Evolutionary conservation across 2,329 filamentous ascomycete species (phyloP).

Genomic region (Mycosphaerella sp.): DNA sequence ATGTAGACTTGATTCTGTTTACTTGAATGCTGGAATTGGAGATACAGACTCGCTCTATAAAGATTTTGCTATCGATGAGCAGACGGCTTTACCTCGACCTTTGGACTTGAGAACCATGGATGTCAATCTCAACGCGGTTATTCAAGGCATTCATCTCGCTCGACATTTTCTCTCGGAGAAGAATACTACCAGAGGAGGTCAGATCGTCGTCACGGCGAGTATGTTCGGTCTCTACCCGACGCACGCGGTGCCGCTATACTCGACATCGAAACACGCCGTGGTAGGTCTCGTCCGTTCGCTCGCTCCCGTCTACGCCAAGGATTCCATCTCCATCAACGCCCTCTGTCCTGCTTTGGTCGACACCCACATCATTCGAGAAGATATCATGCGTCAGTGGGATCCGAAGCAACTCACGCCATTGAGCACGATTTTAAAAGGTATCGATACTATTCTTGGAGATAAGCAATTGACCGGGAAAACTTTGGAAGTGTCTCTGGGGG

Average conservation of each 20-base stretch:
- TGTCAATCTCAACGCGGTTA: constrained; percentile 38
- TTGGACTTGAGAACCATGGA: constrained; percentile 36
- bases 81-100: constrained; percentile 28
- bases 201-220: constrained; percentile 36
- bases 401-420: constrained; percentile 34
- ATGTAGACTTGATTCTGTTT: constrained; percentile 38
- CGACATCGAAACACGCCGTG: constrained; percentile 23
- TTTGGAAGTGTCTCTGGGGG: constrained; percentile 39
- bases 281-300: constrained; percentile 32
- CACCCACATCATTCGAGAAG: constrained; percentile 31
- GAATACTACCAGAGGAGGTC: constrained; percentile 34
- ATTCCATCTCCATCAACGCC: constrained; percentile 35
- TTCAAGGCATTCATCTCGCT: constrained; percentile 40
- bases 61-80: constrained; percentile 28
- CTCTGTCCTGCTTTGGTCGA: constrained; percentile 34
- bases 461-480: constrained; percentile 34
- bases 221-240: constrained; percentile 19
- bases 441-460: constrained; percentile 32
- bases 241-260: constrained; percentile 20
- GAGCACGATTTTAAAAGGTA: constrained; percentile 32
- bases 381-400: constrained; percentile 28
- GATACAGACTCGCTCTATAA: constrained; percentile 37
- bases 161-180: constrained; percentile 37
- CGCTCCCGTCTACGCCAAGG: constrained; percentile 26
- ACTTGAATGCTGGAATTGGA: constrained; percentile 41